A percentile compares a stretch with the other conserved stretches of the same genome.
Conservation (phyloP, 1,284 basidiomycete species). For the Schizophyllum commune region DNA sequence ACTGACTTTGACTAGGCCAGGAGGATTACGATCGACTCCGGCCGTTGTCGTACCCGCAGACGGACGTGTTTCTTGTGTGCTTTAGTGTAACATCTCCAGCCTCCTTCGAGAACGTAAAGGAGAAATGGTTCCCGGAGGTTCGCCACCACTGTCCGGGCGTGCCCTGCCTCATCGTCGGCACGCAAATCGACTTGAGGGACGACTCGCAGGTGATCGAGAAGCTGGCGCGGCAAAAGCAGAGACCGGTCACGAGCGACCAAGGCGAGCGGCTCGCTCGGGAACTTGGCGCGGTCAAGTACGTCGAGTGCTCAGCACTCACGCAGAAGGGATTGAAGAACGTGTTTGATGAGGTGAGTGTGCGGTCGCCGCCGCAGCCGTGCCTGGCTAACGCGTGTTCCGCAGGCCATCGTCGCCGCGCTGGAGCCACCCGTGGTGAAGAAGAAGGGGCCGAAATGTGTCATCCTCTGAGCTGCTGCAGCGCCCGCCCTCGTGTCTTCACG, state of each 20-base stretch:
- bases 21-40: slow-evolving; percentile 99
- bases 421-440: slow-evolving; percentile 92
- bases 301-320: slow-evolving; percentile 97
- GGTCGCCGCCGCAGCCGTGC: slow-evolving; percentile 8
- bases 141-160: slow-evolving; percentile 99
- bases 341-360: slow-evolving; percentile 86
- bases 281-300: slow-evolving; percentile 96
- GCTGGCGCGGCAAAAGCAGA: slow-evolving; percentile 91
- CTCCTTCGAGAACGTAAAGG: slow-evolving; percentile 99
- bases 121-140: slow-evolving; percentile 99
- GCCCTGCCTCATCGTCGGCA: slow-evolving; percentile 97
- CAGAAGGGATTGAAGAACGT: slow-evolving; percentile 99
- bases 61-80: slow-evolving; percentile 99
- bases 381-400: slow-evolving; percentile 9
- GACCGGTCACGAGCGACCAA: slow-evolving; percentile 81
- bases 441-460: slow-evolving; percentile 71
- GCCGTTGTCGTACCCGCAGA: slow-evolving; percentile 98
- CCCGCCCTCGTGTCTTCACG: slow-evolving; percentile 12
- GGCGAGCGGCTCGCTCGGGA: slow-evolving; percentile 94
- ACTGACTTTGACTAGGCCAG: slow-evolving; percentile 57
- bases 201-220: slow-evolving; percentile 93
- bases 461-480: slow-evolving; percentile 51
- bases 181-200: slow-evolving; percentile 96
- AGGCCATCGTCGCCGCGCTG: slow-evolving; percentile 98
- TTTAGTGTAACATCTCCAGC: slow-evolving; percentile 98